Base-by-base conservation (phyloP, 176 grass and related monocot species). In the Tuctoria greenei region DNA sequence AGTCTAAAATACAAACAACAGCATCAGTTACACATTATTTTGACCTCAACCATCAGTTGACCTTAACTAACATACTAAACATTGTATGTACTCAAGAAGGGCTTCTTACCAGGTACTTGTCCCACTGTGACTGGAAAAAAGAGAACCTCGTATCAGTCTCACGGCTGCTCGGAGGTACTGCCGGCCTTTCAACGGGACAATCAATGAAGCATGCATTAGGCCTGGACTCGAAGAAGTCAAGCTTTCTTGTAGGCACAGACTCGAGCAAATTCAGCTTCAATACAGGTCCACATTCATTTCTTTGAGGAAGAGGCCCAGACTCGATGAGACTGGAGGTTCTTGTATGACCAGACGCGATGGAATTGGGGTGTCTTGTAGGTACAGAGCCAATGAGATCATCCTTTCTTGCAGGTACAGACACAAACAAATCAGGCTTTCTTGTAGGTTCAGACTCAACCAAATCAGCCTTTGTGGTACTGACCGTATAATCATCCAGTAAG, bases 111-210 rank as follows among this genome's bases (percentile, higher is more conserved):
- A 83, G 59, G 67, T 76, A 75, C 43, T 73, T 82, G 76, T 90
- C 88, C 88, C 88, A 87, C 60, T 90, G 88, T 61, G 75, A 83
- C 12, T 87, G 76, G 66, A 87, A 90, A 42, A 83, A 90, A 79
- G 84, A 86, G 57, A 89, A 89, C 77, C 73, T 86, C 51, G 49
- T 82, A 57, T 85, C 87, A 74, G 44, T 9, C 10, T 72, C 51
- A 1, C 65, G 23, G 72, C 35, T 67, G 71, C 66, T 85, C 1
- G 82, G 77, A 63, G 67, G 69, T 49, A 82, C 79, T 73, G 34
- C 31, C 64, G 66, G 42, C 55, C 7, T 89, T 82, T 86, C 79
- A 78, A 64, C 52, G 13, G 71, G 76, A 64, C 11, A 40, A 80
- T 88, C 81, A 84, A 56, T 35, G 37, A 69, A 67, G 74, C 83